Percentiles rank a stretch among this genome's conserved stretches.
Evolutionary conservation across 2,329 filamentous ascomycete species (phyloP).

Genomic region (Cladosporium sp.): DNA sequence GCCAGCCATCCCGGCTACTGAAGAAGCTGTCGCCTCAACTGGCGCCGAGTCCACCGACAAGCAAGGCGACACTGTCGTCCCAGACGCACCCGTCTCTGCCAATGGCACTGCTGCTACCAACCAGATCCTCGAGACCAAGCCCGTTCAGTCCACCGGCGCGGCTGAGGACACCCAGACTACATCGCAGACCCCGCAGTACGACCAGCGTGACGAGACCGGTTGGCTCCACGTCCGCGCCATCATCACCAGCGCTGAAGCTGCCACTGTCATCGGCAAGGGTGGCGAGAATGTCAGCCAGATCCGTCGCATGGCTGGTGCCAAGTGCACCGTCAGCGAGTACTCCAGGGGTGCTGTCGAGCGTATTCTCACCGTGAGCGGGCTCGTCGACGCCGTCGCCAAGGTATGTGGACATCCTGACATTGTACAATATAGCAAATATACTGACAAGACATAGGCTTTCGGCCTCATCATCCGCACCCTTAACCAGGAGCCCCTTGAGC

Average conservation of each 20-base stretch:
- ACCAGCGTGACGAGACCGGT: conserved; percentile 77
- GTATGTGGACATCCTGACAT: conserved; percentile 45
- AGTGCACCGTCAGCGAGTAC: conserved; percentile 98
- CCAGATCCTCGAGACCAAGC: conserved; percentile 44
- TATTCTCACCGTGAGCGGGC: conserved; percentile 93
- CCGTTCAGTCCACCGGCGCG: conserved; percentile 44
- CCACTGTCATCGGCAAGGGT: conserved; percentile 96
- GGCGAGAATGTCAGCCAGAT: conserved; percentile 99
- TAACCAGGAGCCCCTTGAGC: conserved; percentile 90
- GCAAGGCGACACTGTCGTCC: conserved; percentile 66
- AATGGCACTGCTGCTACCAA: conserved; percentile 41
- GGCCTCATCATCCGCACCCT: conserved; percentile 96
- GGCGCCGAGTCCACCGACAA: conserved; percentile 44
- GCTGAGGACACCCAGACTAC: conserved; percentile 47
- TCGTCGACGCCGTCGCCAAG: conserved; percentile 95
- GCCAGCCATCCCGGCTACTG: neutral
- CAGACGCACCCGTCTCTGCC: conserved; percentile 49
- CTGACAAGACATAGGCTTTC: conserved; percentile 64
- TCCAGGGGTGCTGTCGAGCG: conserved; percentile 95
- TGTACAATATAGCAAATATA: conserved; percentile 27
- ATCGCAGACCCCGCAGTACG: conserved; percentile 39
- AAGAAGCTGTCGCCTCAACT: conserved; percentile 10
- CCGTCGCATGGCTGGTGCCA: conserved; percentile 87
- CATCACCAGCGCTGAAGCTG: conserved; percentile 95
- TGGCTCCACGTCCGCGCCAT: conserved; percentile 98